Evolutionary conservation across 371 early-diverging fungal species (phyloP).

Genomic region (Mortierella sp.): DNA sequence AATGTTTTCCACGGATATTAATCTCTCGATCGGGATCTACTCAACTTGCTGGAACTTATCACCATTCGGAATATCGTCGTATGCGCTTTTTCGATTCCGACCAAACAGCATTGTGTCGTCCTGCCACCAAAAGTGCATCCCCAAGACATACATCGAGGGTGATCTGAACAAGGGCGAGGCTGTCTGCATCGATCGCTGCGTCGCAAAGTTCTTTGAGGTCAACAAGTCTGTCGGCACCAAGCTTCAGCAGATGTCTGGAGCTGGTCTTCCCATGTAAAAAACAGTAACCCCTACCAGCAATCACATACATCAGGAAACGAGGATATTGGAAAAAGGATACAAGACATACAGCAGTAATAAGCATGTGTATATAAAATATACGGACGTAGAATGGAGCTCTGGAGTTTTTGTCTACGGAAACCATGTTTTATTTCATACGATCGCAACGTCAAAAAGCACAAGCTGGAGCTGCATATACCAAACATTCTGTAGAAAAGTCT

Average conservation of each 20-base stretch:
- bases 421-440: too few species aligned
- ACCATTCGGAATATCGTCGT: too few species aligned
- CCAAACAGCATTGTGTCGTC: conserved; percentile 78
- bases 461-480: too few species aligned
- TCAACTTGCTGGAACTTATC: too few species aligned
- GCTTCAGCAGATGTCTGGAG: conserved; percentile 54
- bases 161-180: conserved; percentile 97
- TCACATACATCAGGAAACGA: background rate
- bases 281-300: background rate
- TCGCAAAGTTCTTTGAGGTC: conserved; percentile 85
- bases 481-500: too few species aligned
- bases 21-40: too few species aligned
- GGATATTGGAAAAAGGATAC: background rate
- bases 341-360: background rate
- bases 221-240: conserved; percentile 74
- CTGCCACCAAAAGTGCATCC: conserved; percentile 94
- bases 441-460: too few species aligned
- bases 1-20: too few species aligned
- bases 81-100: too few species aligned
- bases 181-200: conserved; percentile 95
- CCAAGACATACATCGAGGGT: conserved; percentile 82
- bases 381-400: too few species aligned
- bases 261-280: conserved; percentile 48
- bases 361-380: conserved; percentile 12
- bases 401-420: too few species aligned